Percentiles rank a stretch among this genome's conserved stretches.
Conservation (phyloP, 768 basidiomycete species). For the Nevesoporus exiguus region DNA sequence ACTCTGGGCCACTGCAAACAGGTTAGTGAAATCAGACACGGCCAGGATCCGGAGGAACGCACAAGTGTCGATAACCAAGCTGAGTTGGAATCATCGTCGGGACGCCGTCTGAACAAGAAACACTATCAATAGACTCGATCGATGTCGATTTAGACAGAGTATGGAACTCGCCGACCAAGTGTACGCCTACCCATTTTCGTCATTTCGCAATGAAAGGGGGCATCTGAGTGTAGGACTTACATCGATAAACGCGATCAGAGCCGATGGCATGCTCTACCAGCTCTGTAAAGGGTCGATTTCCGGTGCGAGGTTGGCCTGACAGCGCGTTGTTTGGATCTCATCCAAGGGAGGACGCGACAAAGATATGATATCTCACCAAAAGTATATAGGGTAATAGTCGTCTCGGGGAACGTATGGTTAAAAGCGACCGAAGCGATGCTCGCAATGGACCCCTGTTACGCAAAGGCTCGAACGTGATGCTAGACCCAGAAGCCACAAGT, state of each 20-base stretch:
- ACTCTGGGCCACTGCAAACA: conserved; percentile 34
- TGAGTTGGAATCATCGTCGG: conserved; percentile 46
- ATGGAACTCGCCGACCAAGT: conserved; percentile 37
- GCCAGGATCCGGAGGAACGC: conserved; percentile 7
- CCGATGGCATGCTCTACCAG: conserved; percentile 40
- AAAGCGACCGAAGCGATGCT: conserved; percentile 37
- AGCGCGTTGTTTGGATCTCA: background rate
- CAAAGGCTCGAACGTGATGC: conserved; percentile 4
- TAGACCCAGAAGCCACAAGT: background rate
- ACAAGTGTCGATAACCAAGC: conserved; percentile 49
- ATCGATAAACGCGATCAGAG: conserved; percentile 39
- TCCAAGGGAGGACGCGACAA: background rate
- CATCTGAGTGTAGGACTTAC: conserved; percentile 19
- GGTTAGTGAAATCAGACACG: conserved; percentile 10
- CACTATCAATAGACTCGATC: background rate
- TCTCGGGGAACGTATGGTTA: conserved; percentile 28
- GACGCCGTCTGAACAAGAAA: conserved; percentile 43
- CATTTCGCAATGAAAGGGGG: background rate
- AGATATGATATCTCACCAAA: conserved; percentile 36
- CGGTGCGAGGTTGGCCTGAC: conserved; percentile 49
- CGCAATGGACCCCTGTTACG: conserved; percentile 36
- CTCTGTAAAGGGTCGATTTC: conserved; percentile 39
- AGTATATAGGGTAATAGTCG: conserved; percentile 37
- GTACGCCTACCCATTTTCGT: conserved; percentile 34
- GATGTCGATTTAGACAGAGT: background rate